Evolutionary conservation across 176 grass and related monocot species (phyloP).

Genomic region (Rhynchospora breviuscula): DNA sequence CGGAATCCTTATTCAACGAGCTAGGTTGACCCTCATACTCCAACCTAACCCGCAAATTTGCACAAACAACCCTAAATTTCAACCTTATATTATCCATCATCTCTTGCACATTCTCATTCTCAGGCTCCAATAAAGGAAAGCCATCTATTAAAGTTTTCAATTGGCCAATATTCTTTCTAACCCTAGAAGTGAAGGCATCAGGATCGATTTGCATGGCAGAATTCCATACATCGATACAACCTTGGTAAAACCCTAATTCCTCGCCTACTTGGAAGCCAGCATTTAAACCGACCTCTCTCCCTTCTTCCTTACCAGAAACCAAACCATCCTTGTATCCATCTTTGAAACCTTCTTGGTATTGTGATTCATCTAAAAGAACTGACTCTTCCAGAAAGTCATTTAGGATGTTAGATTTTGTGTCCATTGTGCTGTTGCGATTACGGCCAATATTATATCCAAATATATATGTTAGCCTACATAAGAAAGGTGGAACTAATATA

Average conservation of each 20-base stretch:
- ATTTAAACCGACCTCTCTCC: slow-evolving; percentile 60
- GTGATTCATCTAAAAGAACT: slow-evolving; percentile 55
- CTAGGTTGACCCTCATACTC: slow-evolving; percentile 54
- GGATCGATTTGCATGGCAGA: slow-evolving; percentile 38
- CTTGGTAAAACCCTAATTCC: slow-evolving; percentile 73
- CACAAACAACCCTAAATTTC: slow-evolving; percentile 63
- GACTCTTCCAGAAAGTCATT: slow-evolving; percentile 53
- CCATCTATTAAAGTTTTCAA: slow-evolving; percentile 37
- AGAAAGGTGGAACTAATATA: background rate
- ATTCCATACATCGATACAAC: slow-evolving; percentile 64
- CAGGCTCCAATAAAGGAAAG: slow-evolving; percentile 53
- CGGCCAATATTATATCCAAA: background rate
- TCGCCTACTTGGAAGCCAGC: slow-evolving; percentile 62
- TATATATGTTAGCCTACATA: background rate
- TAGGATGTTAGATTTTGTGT: slow-evolving; percentile 24
- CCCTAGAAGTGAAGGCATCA: slow-evolving; percentile 42
- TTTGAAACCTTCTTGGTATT: slow-evolving; percentile 58
- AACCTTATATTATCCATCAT: slow-evolving; percentile 57
- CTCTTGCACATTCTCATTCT: slow-evolving; percentile 56
- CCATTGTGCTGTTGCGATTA: slow-evolving; percentile 28
- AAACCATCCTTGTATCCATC: slow-evolving; percentile 64
- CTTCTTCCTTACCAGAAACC: slow-evolving; percentile 57
- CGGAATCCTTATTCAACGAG: slow-evolving; percentile 35
- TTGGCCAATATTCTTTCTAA: slow-evolving; percentile 60
- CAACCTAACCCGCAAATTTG: slow-evolving; percentile 52